Base-by-base conservation (phyloP, 139 green algal genomes). In the Micromonas commoda region DNA sequence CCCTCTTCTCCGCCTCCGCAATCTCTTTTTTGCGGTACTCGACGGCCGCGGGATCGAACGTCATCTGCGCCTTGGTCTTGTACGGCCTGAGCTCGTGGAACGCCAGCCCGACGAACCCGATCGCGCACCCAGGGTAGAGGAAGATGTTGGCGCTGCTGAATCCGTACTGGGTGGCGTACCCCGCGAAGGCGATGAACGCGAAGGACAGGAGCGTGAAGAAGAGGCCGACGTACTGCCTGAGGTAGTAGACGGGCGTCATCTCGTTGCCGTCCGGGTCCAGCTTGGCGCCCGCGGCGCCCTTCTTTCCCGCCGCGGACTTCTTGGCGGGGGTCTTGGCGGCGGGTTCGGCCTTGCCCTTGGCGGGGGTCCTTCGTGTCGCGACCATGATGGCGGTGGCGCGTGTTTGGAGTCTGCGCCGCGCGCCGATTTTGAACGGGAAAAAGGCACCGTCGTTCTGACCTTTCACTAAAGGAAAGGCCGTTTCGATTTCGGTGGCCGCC, bases 61-160 rank as follows among this genome's bases (percentile, higher is more conserved):
- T 68, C 61, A 68, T 68, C n/a, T 4, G 6, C 61, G 61, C 16
- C 61, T 68, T 68, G 61, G 16, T 29, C 61, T 68, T 13, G 16
- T 35, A 68, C 61, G 61, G 61, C 5, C 61, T 29, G 4, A 29
- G 26, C 61, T 68, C 61, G 61, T 68, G 61, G 9, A 68, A 68
- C 9, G 16, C 9, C 61, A 20, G 4, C 16, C 61, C 61, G 16
- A 68, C 61, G 26, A 68, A 68, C n/a, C 61, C 24, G n/a, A 32
- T 20, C 16, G n/a, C 61, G 61, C 24, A 13, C n/a, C n/a, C 20
- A 20, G 16, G 4, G 61, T 29, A 68, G 9, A 20, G 61, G 16
- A 29, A 19, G 9, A 32, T 29, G 61, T 68, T 20, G 9, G 61
- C 26, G n/a, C 16, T 19, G 6, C 13, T 13, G 9, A 13, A 13